Evolutionary conservation across 805 yeast genomes (phyloP).

Genomic region (baker's yeast (Saccharomyces cerevisiae)): DNA sequence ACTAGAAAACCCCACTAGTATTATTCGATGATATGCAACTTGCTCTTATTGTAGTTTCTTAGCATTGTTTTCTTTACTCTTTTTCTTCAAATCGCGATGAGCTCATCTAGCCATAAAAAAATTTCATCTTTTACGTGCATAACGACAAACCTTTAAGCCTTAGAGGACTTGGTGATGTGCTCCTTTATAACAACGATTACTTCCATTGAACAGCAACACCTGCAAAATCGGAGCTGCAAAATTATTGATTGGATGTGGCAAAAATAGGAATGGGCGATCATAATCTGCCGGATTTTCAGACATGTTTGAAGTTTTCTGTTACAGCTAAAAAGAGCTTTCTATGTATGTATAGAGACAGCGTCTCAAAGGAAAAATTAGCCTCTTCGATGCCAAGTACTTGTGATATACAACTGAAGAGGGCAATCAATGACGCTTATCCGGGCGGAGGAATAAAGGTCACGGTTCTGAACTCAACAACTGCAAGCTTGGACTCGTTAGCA

Average conservation of each 20-base stretch:
- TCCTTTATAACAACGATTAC: background rate
- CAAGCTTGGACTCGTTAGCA: background rate
- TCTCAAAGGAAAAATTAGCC: background rate
- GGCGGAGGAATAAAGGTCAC: background rate
- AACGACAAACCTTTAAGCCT: background rate
- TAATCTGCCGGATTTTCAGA: slow-evolving; percentile 14
- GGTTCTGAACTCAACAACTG: background rate
- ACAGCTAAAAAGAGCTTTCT: slow-evolving; percentile 14
- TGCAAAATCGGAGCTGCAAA: background rate
- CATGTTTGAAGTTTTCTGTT: slow-evolving; percentile 15
- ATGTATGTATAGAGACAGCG: slow-evolving; percentile 9
- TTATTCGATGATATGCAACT: background rate
- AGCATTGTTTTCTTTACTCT: background rate
- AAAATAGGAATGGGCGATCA: background rate
- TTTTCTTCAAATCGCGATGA: background rate
- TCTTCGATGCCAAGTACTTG: background rate
- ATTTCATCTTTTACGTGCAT: background rate
- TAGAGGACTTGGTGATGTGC: background rate
- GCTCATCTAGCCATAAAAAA: background rate
- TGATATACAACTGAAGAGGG: background rate
- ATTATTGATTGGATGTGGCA: background rate
- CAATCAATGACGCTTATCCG: background rate
- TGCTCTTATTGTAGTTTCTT: background rate
- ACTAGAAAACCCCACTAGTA: background rate
- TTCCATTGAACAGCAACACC: background rate